phyloP scores from a whole-genome alignment of 345 rosid genomes.

The Linum lewisii region DNA sequence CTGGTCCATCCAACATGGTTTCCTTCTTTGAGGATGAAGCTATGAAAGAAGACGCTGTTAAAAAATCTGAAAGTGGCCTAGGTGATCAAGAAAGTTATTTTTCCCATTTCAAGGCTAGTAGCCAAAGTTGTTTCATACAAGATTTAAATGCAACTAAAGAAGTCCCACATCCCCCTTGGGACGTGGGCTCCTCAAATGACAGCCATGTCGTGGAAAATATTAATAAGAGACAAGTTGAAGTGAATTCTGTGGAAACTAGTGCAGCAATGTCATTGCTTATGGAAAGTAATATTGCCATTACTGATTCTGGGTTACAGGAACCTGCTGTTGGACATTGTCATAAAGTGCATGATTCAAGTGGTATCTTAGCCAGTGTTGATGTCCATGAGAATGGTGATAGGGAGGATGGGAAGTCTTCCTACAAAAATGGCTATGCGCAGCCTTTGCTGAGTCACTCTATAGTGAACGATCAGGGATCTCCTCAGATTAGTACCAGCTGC shows the following conservation, averaged over 20 bases:
- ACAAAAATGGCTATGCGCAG: slow-evolving; percentile 22
- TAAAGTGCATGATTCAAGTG: slow-evolving; percentile 23
- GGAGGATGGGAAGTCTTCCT: slow-evolving; percentile 15
- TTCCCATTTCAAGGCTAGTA: slow-evolving; percentile 18
- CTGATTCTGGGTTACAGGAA: slow-evolving; percentile 18
- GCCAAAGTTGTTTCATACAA: slow-evolving; percentile 22
- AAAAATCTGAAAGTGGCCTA: no score
- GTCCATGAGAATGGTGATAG: slow-evolving; percentile 15
- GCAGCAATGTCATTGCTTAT: slow-evolving; percentile 14
- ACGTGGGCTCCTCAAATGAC: slow-evolving; percentile 27
- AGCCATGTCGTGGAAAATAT: slow-evolving; percentile 15
- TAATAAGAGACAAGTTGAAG: slow-evolving; percentile 28
- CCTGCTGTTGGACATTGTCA: slow-evolving; percentile 23
- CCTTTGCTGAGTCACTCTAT: slow-evolving; percentile 22
- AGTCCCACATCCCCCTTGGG: slow-evolving; percentile 23
- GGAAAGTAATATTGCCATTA: slow-evolving; percentile 19
- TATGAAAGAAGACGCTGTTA: slow-evolving; percentile 18
- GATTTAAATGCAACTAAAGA: slow-evolving; percentile 21
- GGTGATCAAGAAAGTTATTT: slow-evolving; percentile 14
- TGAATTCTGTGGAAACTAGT: slow-evolving; percentile 23
- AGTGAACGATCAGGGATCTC: slow-evolving; percentile 18
- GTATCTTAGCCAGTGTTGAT: slow-evolving; percentile 25
- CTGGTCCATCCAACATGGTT: slow-evolving; percentile 20
- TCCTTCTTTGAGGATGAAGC: slow-evolving; percentile 20
- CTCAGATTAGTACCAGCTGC: slow-evolving; percentile 27